Evolutionary conservation across 169 alveolate genomes (phyloP).

Genomic region (Plasmodium reichenowi): DNA sequence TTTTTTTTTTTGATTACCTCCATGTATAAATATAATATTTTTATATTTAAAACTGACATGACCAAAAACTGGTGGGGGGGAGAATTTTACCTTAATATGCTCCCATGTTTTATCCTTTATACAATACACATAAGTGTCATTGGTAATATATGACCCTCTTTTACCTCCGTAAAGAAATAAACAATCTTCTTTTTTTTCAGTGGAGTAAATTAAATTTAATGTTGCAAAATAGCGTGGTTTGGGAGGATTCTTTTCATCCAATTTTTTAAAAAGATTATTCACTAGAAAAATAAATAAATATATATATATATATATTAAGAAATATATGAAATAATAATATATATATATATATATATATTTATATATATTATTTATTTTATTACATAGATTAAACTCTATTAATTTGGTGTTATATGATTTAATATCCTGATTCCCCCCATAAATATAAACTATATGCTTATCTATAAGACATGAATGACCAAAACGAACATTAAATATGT

Average conservation of each 20-base stretch:
- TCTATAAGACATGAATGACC: slow-evolving; percentile 62
- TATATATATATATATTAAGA: neutral
- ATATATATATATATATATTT: neutral
- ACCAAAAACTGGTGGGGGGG: slow-evolving; percentile 74
- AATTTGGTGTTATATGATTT: neutral
- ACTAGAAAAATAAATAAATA: slow-evolving; percentile 15
- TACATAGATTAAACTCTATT: slow-evolving; percentile 32
- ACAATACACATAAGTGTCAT: slow-evolving; percentile 49
- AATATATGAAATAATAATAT: neutral
- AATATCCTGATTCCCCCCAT: slow-evolving; percentile 55
- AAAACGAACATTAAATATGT: slow-evolving; percentile 51
- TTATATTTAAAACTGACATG: slow-evolving; percentile 63
- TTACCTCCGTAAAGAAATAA: slow-evolving; percentile 73
- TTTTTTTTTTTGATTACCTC: slow-evolving; percentile 13
- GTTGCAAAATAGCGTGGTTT: slow-evolving; percentile 44
- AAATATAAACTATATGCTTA: slow-evolving; percentile 45
- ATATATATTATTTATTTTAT: neutral
- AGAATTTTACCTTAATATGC: slow-evolving; percentile 4
- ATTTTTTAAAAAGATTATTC: slow-evolving; percentile 22
- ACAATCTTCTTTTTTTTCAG: slow-evolving; percentile 36
- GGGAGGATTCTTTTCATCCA: slow-evolving; percentile 22
- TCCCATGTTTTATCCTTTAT: slow-evolving; percentile 44
- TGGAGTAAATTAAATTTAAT: slow-evolving; percentile 44
- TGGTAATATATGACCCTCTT: slow-evolving; percentile 44
- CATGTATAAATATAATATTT: slow-evolving; percentile 61